Conservation (phyloP, 2,329 filamentous ascomycete genomes). For the Alternaria sp. region DNA sequence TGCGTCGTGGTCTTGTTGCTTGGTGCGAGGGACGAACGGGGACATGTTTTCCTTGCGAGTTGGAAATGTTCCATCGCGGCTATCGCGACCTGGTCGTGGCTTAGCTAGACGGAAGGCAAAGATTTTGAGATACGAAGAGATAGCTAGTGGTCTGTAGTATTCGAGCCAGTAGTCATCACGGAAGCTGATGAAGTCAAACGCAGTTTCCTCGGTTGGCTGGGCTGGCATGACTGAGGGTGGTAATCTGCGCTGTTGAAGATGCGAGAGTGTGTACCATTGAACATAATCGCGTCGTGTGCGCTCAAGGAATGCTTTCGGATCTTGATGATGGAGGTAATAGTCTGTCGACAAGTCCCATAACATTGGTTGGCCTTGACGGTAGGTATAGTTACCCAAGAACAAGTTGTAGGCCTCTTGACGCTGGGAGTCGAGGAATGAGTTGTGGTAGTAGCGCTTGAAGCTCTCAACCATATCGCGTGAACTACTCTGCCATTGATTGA, state of each 20-base stretch:
- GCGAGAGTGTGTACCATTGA: conserved; percentile 82
- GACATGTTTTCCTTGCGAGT: conserved; percentile 83
- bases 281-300: conserved; percentile 77
- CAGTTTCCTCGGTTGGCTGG: conserved; percentile 31
- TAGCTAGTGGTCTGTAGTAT: conserved; percentile 87
- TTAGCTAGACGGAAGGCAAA: conserved; percentile 89
- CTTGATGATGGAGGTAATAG: conserved; percentile 92
- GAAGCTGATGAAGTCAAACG: conserved; percentile 58
- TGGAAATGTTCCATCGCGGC: conserved; percentile 76
- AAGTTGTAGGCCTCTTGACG: conserved; percentile 97
- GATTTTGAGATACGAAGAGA: conserved; percentile 91
- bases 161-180: conserved; percentile 98
- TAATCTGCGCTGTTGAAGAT: conserved; percentile 71
- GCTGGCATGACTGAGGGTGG: conserved; percentile 60
- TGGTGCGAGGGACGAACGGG: conserved; percentile 79
- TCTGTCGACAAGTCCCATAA: conserved; percentile 95
- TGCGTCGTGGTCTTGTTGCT: conserved; percentile 54
- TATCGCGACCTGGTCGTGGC: conserved; percentile 81
- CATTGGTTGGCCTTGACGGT: conserved; percentile 86
- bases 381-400: conserved; percentile 96
- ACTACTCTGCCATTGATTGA: conserved; percentile 98
- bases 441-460: conserved; percentile 99
- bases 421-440: conserved; percentile 97
- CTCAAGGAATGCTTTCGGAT: conserved; percentile 77
- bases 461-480: conserved; percentile 99